Evolutionary conservation across 768 basidiomycete species (phyloP).

Genomic region (Lenzites betulinus): DNA sequence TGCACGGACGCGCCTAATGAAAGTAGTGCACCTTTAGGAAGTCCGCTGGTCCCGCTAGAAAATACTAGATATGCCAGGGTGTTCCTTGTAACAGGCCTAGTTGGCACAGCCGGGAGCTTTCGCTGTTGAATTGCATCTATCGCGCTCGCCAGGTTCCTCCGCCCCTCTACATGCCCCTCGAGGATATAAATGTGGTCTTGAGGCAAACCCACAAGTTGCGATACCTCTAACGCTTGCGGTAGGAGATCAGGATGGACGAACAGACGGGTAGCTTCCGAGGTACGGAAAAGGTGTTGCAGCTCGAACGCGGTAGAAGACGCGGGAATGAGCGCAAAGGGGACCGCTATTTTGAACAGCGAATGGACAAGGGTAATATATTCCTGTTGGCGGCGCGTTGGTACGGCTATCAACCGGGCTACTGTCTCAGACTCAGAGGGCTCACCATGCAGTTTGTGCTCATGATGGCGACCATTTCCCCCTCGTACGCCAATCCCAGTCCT

Average conservation of each 20-base stretch:
- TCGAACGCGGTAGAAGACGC: conserved; percentile 59
- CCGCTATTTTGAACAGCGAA: conserved; percentile 48
- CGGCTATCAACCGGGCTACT: too few relatives aligned
- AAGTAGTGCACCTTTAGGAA: conserved; percentile 60
- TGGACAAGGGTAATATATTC: conserved; percentile 56
- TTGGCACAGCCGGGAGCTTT: conserved; percentile 41
- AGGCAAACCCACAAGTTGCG: conserved; percentile 35
- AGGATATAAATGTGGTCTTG: conserved; percentile 53
- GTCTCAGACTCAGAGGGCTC: conserved; percentile 31
- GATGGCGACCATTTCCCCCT: conserved; percentile 65
- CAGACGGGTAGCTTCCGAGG: conserved; percentile 50
- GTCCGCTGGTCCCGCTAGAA: conserved; percentile 77
- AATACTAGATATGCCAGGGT: conserved; percentile 72
- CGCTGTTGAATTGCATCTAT: conserved; percentile 42
- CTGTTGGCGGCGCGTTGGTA: conserved; percentile 33
- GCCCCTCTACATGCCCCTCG: conserved; percentile 43
- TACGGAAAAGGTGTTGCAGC: conserved; percentile 49
- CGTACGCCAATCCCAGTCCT: conserved; percentile 54
- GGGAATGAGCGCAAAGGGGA: conserved; percentile 57
- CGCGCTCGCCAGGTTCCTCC: conserved; percentile 46
- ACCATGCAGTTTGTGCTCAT: conserved; percentile 72
- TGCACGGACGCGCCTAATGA: too few relatives aligned
- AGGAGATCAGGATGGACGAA: conserved; percentile 55
- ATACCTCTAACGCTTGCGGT: conserved; percentile 41
- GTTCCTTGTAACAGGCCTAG: conserved; percentile 48